Evolutionary conservation across 805 yeast species (phyloP).

Genomic region (Saccharomycopsis microspora): DNA sequence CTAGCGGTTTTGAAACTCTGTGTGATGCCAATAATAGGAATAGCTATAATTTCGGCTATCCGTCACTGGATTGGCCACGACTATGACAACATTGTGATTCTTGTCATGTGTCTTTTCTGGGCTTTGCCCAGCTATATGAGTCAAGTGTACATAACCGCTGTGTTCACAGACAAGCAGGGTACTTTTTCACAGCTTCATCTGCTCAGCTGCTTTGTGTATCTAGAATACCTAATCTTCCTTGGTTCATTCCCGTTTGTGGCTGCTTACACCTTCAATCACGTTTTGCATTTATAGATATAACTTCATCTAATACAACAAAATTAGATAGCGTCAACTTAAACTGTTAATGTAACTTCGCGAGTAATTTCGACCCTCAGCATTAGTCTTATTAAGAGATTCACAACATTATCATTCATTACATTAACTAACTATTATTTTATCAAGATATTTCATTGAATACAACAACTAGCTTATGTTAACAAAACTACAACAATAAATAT

Average conservation of each 20-base stretch:
- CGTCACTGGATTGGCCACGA: constrained; percentile 20
- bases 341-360: too few relatives aligned
- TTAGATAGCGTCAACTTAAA: background rate
- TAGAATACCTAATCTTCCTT: constrained; percentile 7
- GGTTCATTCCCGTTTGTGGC: constrained; percentile 6
- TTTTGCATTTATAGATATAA: background rate
- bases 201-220: constrained; percentile 3
- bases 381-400: too few relatives aligned
- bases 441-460: too few relatives aligned
- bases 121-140: constrained; percentile 84
- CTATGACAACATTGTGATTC: constrained; percentile 40
- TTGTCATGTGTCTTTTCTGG: constrained; percentile 62
- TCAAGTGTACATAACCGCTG: constrained; percentile 79
- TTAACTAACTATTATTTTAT: too few relatives aligned
- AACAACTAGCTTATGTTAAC: too few relatives aligned
- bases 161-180: constrained; percentile 25
- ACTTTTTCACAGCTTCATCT: constrained; percentile 2
- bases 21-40: constrained; percentile 71
- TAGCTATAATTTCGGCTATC: constrained; percentile 52
- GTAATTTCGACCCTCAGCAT: too few relatives aligned
- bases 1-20: constrained; percentile 43
- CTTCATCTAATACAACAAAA: background rate
- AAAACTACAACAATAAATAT: background rate
- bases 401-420: too few relatives aligned
- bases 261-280: constrained; percentile 3